These are phyloP conservation scores for Metrosideros polymorpha DNA, from an alignment of 441 rosid genomes.

Conservation along the genomic window DNA sequence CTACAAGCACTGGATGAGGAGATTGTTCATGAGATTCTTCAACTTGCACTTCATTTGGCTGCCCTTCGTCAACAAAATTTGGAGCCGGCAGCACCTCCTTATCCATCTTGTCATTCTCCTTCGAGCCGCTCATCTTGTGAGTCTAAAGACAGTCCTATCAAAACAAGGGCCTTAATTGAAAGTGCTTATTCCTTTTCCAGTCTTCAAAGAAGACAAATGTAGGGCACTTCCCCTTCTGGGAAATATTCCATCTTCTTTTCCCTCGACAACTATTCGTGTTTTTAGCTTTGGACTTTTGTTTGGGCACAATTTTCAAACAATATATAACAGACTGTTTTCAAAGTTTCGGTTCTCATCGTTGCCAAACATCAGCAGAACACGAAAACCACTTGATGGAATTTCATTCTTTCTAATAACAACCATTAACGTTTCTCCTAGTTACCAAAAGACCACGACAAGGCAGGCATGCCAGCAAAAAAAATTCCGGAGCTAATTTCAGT, in stretches of 20 bases:
- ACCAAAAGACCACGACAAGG: background rate
- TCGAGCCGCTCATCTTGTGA: background rate
- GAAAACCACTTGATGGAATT: background rate
- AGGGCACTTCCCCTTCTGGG: background rate
- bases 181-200: background rate
- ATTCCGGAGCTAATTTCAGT: background rate
- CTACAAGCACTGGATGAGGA: conserved; percentile 11
- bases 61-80: conserved; percentile 6
- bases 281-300: background rate
- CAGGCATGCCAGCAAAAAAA: background rate
- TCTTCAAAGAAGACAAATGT: background rate
- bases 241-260: background rate
- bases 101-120: background rate
- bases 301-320: background rate
- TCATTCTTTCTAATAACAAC: background rate
- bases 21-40: conserved; percentile 13
- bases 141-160: background rate
- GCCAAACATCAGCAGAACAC: background rate
- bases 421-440: background rate
- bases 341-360: background rate
- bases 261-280: background rate
- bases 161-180: background rate
- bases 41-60: background rate
- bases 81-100: background rate
- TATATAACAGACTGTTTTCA: background rate